Conservation (phyloP, 257 asterid species). For the Gentiana macrophylla region DNA sequence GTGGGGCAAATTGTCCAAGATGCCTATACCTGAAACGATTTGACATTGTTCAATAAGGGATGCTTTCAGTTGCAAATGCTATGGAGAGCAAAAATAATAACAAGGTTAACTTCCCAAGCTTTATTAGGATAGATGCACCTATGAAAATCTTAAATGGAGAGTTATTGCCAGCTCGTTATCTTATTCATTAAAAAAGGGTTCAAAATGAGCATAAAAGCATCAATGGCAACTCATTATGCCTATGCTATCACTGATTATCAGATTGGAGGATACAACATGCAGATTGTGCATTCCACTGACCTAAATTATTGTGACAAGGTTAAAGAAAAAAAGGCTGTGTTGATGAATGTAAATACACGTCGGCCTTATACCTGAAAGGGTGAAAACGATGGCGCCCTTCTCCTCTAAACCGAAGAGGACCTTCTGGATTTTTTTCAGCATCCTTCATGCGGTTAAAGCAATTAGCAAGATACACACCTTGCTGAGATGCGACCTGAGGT, state of each 20-base stretch:
- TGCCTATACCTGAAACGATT: slow-evolving; percentile 64
- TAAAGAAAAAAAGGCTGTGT: no score
- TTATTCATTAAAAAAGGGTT: no score
- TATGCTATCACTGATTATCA: background rate
- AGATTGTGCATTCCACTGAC: no score
- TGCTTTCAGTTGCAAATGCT: background rate
- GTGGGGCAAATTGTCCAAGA: slow-evolving; percentile 93
- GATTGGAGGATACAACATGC: background rate
- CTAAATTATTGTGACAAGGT: no score
- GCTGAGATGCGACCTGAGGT: slow-evolving; percentile 89
- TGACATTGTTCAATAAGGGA: background rate
- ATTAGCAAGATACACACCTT: slow-evolving; percentile 87
- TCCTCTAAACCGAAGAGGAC: slow-evolving; percentile 90
- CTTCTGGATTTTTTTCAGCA: slow-evolving; percentile 78
- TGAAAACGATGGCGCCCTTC: slow-evolving; percentile 93
- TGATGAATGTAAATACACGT: no score
- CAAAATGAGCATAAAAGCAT: no score
- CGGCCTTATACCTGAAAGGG: slow-evolving; percentile 65
- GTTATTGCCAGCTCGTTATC: no score
- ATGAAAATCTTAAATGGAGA: no score
- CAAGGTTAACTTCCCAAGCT: no score
- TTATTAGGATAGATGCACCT: no score
- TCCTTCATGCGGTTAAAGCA: slow-evolving; percentile 91
- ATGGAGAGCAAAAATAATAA: background rate
- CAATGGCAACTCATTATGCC: background rate